Base-by-base conservation (phyloP, 345 rosid species). In the Dovyalis caffra region DNA sequence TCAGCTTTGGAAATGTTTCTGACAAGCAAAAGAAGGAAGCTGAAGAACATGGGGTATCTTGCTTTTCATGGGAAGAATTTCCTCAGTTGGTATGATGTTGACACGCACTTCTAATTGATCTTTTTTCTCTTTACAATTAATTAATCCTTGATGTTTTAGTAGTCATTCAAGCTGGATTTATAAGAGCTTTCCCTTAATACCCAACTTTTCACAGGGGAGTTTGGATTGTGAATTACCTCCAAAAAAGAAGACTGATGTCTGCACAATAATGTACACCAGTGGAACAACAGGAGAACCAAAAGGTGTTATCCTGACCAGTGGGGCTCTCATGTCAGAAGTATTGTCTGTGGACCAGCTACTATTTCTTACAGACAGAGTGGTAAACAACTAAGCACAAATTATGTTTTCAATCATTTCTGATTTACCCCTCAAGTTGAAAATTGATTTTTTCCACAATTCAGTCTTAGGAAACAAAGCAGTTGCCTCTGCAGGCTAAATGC, bases 201-300 rank as follows among this genome's bases (percentile, higher is more conserved):
- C 65, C 18, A 6, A 15, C 21, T 61, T 49, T 58, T 28, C 21
- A 12, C 82, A 93, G 97, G 98, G 90, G 78, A 87, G 84, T 77
- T 77, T 82, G 65, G 86, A 89, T 43, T 69, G 86, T 60, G 87
- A 90, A 57, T 79, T 95, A 40, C 95, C 98, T 23, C 81, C 68
- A 18, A 91, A 91, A 84, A 79, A 83, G 69, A 93, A 84, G 77
- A 86, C 89, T 4, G 88, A 90, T 72, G 81, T 93, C 26, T 93
- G 94, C 81, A 93, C 93, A 18, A 95, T 95, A 83, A 93, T 95
- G 98, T 95, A 93, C 66, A 93, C 97, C 1, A 95, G 99, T 64
- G 99, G 99, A 63, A 95, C 99, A 72, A 95, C 99, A 20, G 98
- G 99, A 77, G 99, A 93, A 65, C 98, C 99, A 0, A 95, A 95